These are phyloP conservation scores for Filosporella fistucella DNA, from an alignment of 495 filamentous ascomycete genomes.

Conservation along the genomic window DNA sequence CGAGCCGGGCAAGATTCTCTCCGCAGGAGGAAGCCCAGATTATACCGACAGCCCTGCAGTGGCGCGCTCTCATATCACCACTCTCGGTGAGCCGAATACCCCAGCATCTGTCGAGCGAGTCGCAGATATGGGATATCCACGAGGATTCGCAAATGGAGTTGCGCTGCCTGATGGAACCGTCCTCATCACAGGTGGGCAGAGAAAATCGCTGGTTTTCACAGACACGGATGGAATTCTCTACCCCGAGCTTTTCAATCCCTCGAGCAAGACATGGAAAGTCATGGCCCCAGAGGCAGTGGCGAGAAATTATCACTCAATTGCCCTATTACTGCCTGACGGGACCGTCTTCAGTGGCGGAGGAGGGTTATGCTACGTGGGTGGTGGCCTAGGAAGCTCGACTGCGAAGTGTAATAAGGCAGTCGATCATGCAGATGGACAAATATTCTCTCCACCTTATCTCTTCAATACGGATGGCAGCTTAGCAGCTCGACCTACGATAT, in stretches of 20 bases:
- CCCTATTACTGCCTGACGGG: conserved; percentile 51
- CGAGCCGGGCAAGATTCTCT: conserved; percentile 56
- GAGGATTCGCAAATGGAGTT: conserved; percentile 49
- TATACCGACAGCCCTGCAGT: conserved; percentile 39
- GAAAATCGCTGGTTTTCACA: conserved; percentile 39
- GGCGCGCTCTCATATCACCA: conserved; percentile 43
- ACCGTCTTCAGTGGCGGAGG: conserved; percentile 51
- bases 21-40: conserved; percentile 41
- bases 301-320: conserved; percentile 53
- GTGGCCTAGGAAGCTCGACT: too few species aligned
- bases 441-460: conserved; percentile 54
- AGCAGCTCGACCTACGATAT: conserved; percentile 34
- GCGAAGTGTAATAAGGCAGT: conserved; percentile 38
- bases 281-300: conserved; percentile 37
- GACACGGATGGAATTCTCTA: conserved; percentile 38
- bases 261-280: conserved; percentile 31
- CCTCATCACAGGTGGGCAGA: conserved; percentile 52
- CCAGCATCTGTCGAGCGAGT: conserved; percentile 26
- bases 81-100: conserved; percentile 30
- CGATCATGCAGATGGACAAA: conserved; percentile 55
- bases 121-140: conserved; percentile 38
- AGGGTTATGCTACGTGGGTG: conserved; percentile 51
- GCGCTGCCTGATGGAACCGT: conserved; percentile 53
- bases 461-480: conserved; percentile 35
- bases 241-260: conserved; percentile 49